Conservation (phyloP, 2,329 filamentous ascomycete genomes). For the Pyrenochaeta sp. region DNA sequence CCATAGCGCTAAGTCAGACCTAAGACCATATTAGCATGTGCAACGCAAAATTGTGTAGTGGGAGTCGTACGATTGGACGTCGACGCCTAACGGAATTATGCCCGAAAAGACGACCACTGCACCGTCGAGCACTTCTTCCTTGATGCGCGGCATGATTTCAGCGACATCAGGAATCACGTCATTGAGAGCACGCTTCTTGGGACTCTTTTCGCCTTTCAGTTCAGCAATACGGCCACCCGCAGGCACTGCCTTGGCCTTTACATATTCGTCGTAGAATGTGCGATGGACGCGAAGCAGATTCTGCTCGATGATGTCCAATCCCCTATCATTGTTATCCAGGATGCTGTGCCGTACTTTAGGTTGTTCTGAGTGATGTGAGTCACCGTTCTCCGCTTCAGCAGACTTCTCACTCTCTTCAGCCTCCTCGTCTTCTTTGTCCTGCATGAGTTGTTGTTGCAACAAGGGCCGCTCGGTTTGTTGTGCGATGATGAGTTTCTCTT, state of each 20-base stretch:
- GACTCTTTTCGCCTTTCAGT: conserved; percentile 60
- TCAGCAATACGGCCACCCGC: conserved; percentile 58
- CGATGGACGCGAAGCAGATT: conserved; percentile 79
- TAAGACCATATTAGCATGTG: conserved; percentile 34
- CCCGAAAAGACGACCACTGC: conserved; percentile 88
- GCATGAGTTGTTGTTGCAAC: conserved; percentile 87
- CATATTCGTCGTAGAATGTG: conserved; percentile 85
- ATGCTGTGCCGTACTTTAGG: conserved; percentile 73
- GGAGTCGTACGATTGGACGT: conserved; percentile 67
- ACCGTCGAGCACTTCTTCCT: conserved; percentile 76
- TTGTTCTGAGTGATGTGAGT: conserved; percentile 40
- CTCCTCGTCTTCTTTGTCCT: conserved; percentile 83
- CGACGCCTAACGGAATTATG: conserved; percentile 82
- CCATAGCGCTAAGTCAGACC: conserved; percentile 86
- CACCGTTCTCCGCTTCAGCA: conserved; percentile 50
- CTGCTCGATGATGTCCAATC: conserved; percentile 78
- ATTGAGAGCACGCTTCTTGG: conserved; percentile 57
- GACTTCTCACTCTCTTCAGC: conserved; percentile 59
- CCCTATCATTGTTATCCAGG: conserved; percentile 85
- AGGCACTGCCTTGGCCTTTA: conserved; percentile 59
- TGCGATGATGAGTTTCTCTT: conserved; percentile 85
- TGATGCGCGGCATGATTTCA: conserved; percentile 82
- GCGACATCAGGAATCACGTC: conserved; percentile 83
- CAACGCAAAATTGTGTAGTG: too few relatives aligned
- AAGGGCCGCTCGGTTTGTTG: conserved; percentile 90